Conservation (phyloP, 257 asterid genomes). For the Ehretia macrophylla region DNA sequence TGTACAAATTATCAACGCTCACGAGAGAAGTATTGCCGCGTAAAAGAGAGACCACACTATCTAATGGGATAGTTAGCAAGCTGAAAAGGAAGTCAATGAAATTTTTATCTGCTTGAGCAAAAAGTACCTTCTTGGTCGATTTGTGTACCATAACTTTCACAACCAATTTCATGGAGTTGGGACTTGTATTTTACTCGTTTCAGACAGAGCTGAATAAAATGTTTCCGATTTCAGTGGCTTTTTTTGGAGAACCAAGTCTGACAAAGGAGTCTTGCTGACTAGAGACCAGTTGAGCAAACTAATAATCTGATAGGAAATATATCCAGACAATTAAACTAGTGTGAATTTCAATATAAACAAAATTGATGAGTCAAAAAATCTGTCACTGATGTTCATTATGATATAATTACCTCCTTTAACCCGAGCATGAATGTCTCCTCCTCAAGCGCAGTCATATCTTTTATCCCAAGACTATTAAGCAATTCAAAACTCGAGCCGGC, state of each 20-base stretch:
- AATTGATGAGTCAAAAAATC: no score
- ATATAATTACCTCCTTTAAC: constrained; percentile 2
- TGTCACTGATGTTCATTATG: no score
- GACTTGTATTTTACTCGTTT: neutral
- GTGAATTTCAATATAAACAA: no score
- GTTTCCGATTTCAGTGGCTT: neutral
- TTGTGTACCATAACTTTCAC: neutral
- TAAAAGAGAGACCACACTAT: neutral
- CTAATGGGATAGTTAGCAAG: neutral
- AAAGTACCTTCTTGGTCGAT: neutral
- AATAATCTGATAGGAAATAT: neutral
- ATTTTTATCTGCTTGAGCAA: neutral
- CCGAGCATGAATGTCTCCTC: neutral
- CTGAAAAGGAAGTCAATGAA: neutral
- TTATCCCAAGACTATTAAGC: neutral
- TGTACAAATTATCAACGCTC: neutral
- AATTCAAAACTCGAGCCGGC: neutral
- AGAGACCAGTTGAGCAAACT: neutral
- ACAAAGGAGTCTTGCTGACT: neutral
- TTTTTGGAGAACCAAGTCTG: neutral
- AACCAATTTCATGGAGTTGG: neutral
- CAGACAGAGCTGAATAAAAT: neutral
- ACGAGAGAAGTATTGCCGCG: neutral
- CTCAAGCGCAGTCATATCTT: neutral
- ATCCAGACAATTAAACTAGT: neutral